Base-by-base conservation (phyloP, 352 stramenopile genomes). In the Phytopythium helicoides region DNA sequence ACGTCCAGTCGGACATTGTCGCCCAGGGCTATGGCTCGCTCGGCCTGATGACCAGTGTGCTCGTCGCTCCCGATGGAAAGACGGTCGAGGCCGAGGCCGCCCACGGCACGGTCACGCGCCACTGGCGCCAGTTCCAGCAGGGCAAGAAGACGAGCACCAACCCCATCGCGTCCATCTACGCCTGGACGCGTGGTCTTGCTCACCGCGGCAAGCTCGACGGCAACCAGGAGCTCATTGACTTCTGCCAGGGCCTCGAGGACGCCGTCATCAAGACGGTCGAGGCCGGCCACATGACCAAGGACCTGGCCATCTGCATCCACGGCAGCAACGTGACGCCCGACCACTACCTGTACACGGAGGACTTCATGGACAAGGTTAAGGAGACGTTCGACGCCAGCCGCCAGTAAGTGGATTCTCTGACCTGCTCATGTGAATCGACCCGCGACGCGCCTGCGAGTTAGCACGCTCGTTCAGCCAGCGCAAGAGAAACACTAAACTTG, bases 121-220 rank as follows among this genome's bases (percentile, higher is more conserved):
- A 96, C 70, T 96, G 80, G 58, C 85, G 87, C 25, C 72, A 87
- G 61, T 75, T 93, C 69, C 84, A 96, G 63, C 90, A 95, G 71
- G 86, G 86, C 28, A 76, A 79, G n/a, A 66, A 89, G 57, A 96
- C 87, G 19, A 89, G 67, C 47, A 96, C 87, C 19, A 96, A 95
- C 77, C 82, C 87, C 25, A 93, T 95, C 54, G 87, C 87, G 14
- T 86, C 64, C 46, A 96, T 96, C 61, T 96, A 89, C 39, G 87
- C 87, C 14, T 96, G 87, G 87, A 95, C 87, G 16, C 76, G 87
- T 21, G 87, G 84, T 3, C 68, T 95, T 40, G 52, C 73, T 23
- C 86, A 95, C 69, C 84, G 87, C 28, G 87, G 66, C 58, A 95
- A 94, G 60, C 66, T 96, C 23, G 87, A 96, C 61, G 47, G 58